phyloP scores from a whole-genome alignment of 2,329 filamentous ascomycete genomes.

The Diaporthe helianthi region DNA sequence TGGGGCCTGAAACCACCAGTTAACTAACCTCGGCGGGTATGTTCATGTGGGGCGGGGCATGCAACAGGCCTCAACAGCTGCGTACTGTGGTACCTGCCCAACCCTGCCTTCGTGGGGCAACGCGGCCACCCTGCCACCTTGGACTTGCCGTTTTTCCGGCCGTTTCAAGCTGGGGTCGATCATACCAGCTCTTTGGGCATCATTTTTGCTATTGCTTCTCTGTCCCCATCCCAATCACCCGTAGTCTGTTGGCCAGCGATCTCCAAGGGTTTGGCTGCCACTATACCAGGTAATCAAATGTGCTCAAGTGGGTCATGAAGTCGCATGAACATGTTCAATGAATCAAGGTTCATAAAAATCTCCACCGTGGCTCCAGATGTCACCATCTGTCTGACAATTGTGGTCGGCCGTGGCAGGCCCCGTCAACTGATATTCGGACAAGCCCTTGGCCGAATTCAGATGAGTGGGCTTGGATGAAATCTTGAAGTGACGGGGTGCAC shows the following conservation, averaged over 20 bases:
- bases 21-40: background rate
- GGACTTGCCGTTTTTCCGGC: background rate
- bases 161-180: constrained; percentile 24
- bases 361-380: background rate
- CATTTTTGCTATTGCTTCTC: background rate
- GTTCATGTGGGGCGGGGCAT: constrained; percentile 6
- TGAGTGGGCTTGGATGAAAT: constrained; percentile 11
- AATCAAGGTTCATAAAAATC: background rate
- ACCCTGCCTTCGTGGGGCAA: background rate
- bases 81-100: too few relatives aligned
- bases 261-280: background rate
- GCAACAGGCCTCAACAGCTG: background rate
- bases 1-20: constrained; percentile 31
- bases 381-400: background rate
- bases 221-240: constrained; percentile 1
- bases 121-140: background rate
- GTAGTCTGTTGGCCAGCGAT: constrained; percentile 10
- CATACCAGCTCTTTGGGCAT: constrained; percentile 7
- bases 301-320: too few relatives aligned
- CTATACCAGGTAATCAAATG: background rate
- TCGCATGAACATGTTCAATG: background rate
- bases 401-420: background rate
- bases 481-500: background rate
- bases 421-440: constrained; percentile 14
- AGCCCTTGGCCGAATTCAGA: constrained; percentile 9